phyloP scores from a whole-genome alignment of 257 asterid genomes.

The Solanum neorickii region DNA sequence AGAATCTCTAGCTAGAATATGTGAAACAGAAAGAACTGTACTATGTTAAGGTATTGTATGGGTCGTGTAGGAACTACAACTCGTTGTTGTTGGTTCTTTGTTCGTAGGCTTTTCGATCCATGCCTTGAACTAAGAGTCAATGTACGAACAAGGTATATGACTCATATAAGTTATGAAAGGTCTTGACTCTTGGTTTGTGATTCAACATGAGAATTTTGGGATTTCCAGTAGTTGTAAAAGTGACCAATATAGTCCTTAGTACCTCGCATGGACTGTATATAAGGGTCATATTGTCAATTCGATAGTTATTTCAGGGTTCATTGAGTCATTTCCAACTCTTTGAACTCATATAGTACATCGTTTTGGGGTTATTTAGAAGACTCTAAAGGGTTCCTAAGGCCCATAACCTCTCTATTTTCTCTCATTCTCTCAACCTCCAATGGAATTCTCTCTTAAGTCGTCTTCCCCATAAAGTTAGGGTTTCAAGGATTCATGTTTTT shows the following conservation, averaged over 20 bases:
- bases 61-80: neutral
- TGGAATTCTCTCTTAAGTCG: neutral
- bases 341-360: neutral
- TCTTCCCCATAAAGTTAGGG: neutral
- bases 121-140: neutral
- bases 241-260: neutral
- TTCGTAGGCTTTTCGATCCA: neutral
- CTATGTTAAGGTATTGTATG: neutral
- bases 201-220: neutral
- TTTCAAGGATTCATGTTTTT: neutral
- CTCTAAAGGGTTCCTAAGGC: neutral
- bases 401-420: neutral
- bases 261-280: neutral
- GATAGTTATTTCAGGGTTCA: neutral
- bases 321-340: neutral
- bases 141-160: neutral
- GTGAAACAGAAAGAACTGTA: neutral
- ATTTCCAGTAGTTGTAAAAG: neutral
- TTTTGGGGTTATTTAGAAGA: neutral
- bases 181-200: neutral
- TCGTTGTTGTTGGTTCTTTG: neutral
- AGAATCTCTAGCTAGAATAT: neutral
- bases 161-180: neutral
- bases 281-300: neutral
- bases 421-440: neutral